phyloP scores from a whole-genome alignment of 352 stramenopile species.

The Pythium insidiosum region DNA sequence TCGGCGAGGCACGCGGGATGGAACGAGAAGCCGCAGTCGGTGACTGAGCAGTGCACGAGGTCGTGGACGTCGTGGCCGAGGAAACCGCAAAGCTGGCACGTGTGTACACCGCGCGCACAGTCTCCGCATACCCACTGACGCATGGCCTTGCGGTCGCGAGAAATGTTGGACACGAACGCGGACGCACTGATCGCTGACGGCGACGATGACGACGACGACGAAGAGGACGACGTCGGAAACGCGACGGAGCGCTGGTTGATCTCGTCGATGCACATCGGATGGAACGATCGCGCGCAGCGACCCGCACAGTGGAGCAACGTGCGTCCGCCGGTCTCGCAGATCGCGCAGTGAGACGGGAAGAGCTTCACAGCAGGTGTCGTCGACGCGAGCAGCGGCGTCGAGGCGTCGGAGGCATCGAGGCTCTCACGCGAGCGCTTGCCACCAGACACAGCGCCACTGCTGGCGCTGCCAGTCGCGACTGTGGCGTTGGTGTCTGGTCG shows the following conservation, averaged over 20 bases:
- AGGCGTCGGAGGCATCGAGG: neutral
- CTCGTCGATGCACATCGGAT: conserved; percentile 51
- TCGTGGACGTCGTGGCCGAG: conserved; percentile 50
- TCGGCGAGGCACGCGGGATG: conserved; percentile 30
- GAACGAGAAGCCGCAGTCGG: conserved; percentile 54
- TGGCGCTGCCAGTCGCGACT: neutral
- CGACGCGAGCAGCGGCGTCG: neutral
- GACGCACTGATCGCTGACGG: conserved; percentile 1
- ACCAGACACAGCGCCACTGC: neutral
- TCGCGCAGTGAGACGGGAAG: conserved; percentile 45
- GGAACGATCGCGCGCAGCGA: conserved; percentile 47
- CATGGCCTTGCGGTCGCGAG: conserved; percentile 20
- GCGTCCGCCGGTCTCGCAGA: conserved; percentile 42
- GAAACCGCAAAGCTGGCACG: conserved; percentile 59
- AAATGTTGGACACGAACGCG: conserved; percentile 12
- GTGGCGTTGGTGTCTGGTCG: neutral
- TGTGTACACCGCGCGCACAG: conserved; percentile 44
- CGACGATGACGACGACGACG: conserved; percentile 1
- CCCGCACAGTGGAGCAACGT: conserved; percentile 48
- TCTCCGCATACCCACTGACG: conserved; percentile 60
- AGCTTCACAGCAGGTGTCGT: conserved; percentile 20
- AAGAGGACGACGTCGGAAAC: conserved; percentile 5
- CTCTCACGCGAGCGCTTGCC: conserved; percentile 28
- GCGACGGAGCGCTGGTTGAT: conserved; percentile 12
- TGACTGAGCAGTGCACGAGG: conserved; percentile 35